These are phyloP conservation scores for Chamaecrista fasciculata DNA, from an alignment of 306 rosid genomes.

Conservation along the genomic window DNA sequence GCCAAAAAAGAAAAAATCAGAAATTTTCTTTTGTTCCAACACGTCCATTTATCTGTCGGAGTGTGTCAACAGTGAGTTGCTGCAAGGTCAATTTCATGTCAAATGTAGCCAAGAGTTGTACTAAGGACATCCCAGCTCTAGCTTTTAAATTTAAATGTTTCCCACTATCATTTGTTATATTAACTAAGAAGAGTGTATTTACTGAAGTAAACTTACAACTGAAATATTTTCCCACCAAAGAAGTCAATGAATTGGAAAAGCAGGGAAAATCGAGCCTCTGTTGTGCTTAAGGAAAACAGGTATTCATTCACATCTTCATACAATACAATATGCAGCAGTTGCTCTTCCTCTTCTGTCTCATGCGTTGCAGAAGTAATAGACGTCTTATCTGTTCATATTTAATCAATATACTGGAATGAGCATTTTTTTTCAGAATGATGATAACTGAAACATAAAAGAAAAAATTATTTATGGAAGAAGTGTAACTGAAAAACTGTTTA, in stretches of 20 bases:
- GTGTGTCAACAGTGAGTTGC: too few species aligned
- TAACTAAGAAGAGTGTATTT: not conserved
- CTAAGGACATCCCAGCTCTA: slow-evolving; percentile 2
- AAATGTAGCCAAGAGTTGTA: not conserved
- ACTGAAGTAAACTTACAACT: slow-evolving; percentile 56
- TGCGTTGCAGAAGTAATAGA: slow-evolving; percentile 39
- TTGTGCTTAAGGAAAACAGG: slow-evolving; percentile 75
- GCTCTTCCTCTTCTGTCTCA: slow-evolving; percentile 66
- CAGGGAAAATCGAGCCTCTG: slow-evolving; percentile 69
- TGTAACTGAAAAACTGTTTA: slow-evolving; percentile 3
- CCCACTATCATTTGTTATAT: not conserved
- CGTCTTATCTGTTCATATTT: slow-evolving; percentile 43
- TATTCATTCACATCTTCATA: slow-evolving; percentile 84
- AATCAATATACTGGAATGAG: slow-evolving; percentile 24
- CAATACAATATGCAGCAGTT: slow-evolving; percentile 62
- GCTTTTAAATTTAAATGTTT: not conserved
- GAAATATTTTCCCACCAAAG: slow-evolving; percentile 80
- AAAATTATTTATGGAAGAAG: not conserved
- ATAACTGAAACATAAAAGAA: not conserved
- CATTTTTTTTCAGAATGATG: slow-evolving; percentile 9
- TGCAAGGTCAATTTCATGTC: too few species aligned
- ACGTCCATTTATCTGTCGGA: too few species aligned
- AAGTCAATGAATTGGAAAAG: slow-evolving; percentile 76
- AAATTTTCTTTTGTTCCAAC: too few species aligned
- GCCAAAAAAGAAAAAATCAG: too few species aligned